A percentile compares a stretch with the other conserved stretches of the same genome.
phyloP scores from a whole-genome alignment of 495 filamentous ascomycete genomes.

The Penicillium egyptiacum region DNA sequence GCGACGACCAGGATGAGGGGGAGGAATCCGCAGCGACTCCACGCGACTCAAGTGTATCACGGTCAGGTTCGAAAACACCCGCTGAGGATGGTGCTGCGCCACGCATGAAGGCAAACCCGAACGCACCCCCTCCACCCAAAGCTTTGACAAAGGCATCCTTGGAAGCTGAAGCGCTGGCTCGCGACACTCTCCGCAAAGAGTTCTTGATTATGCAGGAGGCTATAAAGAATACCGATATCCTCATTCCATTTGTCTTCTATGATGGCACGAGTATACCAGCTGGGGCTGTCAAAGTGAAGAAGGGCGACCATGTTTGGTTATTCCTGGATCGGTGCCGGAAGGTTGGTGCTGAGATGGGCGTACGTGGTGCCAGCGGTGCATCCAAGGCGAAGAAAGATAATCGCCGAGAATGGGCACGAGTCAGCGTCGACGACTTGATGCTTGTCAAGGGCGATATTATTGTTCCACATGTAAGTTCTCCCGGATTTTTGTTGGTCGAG shows the following conservation, averaged over 20 bases:
- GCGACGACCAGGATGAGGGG: constrained; percentile 53
- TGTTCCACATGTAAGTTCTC: constrained; percentile 79
- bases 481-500: background rate
- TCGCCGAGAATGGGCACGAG: constrained; percentile 83
- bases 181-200: constrained; percentile 80
- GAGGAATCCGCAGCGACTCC: constrained; percentile 37
- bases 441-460: constrained; percentile 90
- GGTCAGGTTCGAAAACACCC: constrained; percentile 41
- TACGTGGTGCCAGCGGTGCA: constrained; percentile 56
- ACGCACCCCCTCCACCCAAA: constrained; percentile 68
- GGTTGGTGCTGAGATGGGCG: constrained; percentile 78
- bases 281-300: constrained; percentile 79
- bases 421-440: constrained; percentile 96
- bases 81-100: constrained; percentile 40
- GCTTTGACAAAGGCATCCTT: constrained; percentile 83
- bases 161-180: constrained; percentile 73
- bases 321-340: constrained; percentile 90
- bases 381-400: constrained; percentile 60
- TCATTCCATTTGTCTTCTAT: constrained; percentile 96
- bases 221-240: constrained; percentile 85
- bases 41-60: constrained; percentile 37
- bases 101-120: constrained; percentile 67
- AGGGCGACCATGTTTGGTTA: constrained; percentile 87
- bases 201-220: constrained; percentile 81
- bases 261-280: constrained; percentile 95